Conservation (phyloP, 2,329 filamentous ascomycete species). For the Penicillium sp. region DNA sequence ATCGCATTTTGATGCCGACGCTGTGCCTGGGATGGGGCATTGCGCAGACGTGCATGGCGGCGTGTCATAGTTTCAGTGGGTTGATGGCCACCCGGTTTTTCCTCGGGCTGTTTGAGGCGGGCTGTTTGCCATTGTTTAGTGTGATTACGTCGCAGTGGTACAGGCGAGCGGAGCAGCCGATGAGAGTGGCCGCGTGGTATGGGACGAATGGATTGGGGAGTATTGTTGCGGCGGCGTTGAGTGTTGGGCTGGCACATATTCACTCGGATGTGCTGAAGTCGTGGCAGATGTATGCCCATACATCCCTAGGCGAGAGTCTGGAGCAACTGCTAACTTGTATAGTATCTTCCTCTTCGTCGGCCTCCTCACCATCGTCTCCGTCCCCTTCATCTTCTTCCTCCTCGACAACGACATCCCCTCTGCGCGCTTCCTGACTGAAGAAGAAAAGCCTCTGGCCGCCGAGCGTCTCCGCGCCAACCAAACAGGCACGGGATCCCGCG, state of each 20-base stretch:
- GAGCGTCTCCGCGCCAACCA: conserved; percentile 51
- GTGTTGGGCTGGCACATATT: conserved; percentile 57
- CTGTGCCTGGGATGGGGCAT: conserved; percentile 48
- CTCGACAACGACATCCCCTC: conserved; percentile 57
- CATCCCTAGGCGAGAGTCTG: too few species aligned
- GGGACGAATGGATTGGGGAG: conserved; percentile 57
- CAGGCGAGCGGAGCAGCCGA: conserved; percentile 55
- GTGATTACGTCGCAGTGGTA: conserved; percentile 47
- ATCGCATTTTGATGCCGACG: conserved; percentile 55
- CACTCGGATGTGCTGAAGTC: conserved; percentile 38
- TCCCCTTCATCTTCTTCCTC: conserved; percentile 56
- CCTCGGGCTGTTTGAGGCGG: conserved; percentile 51
- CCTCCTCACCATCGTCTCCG: conserved; percentile 56
- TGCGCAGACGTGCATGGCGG: conserved; percentile 47
- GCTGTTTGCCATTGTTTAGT: conserved; percentile 44
- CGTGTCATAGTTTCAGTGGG: conserved; percentile 43
- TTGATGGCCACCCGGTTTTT: conserved; percentile 51
- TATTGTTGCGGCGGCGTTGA: conserved; percentile 54
- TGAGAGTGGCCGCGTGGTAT: conserved; percentile 65
- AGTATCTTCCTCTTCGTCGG: conserved; percentile 60
- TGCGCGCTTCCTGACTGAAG: conserved; percentile 45
- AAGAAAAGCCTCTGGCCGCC: conserved; percentile 45
- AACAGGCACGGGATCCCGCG: conserved; percentile 43
- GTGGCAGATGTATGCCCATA: conserved; percentile 53
- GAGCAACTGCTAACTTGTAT: conserved; percentile 5